phyloP scores from a whole-genome alignment of 371 early-diverging fungal species.

The Syncephalastrum monosporum region DNA sequence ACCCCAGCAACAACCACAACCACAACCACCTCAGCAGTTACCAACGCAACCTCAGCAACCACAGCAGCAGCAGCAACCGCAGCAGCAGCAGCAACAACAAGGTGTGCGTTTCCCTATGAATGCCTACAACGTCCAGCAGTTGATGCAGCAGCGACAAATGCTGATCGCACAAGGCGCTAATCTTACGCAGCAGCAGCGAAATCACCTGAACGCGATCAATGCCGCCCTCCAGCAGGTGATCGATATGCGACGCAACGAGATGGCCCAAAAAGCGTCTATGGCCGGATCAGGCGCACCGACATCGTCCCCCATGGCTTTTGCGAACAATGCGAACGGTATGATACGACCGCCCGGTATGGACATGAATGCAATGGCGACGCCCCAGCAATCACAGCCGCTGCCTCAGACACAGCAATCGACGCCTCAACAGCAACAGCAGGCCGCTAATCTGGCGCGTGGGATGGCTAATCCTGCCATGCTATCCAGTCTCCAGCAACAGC shows the following conservation, averaged over 20 bases:
- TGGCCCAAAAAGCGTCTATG: conserved; percentile 5
- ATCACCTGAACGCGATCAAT: conserved; percentile 26
- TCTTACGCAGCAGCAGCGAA: conserved; percentile 32
- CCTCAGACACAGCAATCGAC: conserved; percentile 12
- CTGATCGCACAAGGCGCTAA: conserved; percentile 7
- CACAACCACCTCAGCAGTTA: conserved; percentile 3
- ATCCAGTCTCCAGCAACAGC: conserved; percentile 15
- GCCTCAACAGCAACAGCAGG: conserved; percentile 22
- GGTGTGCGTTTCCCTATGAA: neutral
- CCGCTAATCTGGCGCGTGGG: conserved; percentile 4
- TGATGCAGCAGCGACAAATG: conserved; percentile 24
- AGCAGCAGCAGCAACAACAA: conserved; percentile 8
- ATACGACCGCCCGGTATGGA: too few species aligned
- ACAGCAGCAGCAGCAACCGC: conserved; percentile 3
- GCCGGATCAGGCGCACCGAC: neutral
- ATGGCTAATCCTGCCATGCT: conserved; percentile 9
- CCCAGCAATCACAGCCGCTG: conserved; percentile 8
- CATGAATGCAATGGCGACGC: neutral
- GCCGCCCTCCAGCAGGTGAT: conserved; percentile 11
- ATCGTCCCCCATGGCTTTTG: conserved; percentile 19
- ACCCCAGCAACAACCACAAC: conserved; percentile 10
- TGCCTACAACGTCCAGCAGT: conserved; percentile 8
- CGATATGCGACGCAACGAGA: conserved; percentile 4
- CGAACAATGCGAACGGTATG: too few species aligned
- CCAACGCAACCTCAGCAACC: conserved; percentile 9